Evolutionary conservation across 257 asterid genomes (phyloP).

Genomic region (Plectranthus barbatus): DNA sequence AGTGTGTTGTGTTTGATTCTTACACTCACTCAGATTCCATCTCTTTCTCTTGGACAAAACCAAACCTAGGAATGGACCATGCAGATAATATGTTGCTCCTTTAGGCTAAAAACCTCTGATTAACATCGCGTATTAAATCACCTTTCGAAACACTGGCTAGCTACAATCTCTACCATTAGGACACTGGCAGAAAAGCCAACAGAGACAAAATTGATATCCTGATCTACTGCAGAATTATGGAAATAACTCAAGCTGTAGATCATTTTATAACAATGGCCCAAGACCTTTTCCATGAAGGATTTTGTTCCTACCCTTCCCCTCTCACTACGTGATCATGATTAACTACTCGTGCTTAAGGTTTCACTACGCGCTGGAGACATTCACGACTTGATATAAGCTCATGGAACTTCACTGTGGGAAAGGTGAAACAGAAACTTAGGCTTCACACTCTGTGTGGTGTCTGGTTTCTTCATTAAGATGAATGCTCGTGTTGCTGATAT

Average conservation of each 20-base stretch:
- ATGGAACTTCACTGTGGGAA: not conserved
- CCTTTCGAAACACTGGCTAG: no score
- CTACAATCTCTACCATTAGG: no score
- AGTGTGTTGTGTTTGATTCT: not conserved
- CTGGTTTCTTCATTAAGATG: not conserved
- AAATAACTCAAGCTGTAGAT: not conserved
- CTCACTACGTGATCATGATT: not conserved
- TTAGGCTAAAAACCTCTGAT: not conserved
- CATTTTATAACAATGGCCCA: not conserved
- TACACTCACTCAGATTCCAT: not conserved
- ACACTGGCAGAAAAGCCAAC: no score
- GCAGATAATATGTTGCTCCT: not conserved
- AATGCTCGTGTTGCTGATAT: not conserved
- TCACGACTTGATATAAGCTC: not conserved
- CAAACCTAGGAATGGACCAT: not conserved
- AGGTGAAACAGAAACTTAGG: not conserved
- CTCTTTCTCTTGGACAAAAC: no score
- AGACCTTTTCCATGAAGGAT: not conserved
- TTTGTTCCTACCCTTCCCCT: not conserved
- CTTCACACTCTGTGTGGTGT: not conserved
- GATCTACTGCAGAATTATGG: not conserved
- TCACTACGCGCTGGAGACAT: not conserved
- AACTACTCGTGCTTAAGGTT: not conserved
- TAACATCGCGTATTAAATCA: no score
- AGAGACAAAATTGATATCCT: not conserved